These are phyloP conservation scores for Ceriops tagal DNA, from an alignment of 345 rosid genomes.

Conservation along the genomic window DNA sequence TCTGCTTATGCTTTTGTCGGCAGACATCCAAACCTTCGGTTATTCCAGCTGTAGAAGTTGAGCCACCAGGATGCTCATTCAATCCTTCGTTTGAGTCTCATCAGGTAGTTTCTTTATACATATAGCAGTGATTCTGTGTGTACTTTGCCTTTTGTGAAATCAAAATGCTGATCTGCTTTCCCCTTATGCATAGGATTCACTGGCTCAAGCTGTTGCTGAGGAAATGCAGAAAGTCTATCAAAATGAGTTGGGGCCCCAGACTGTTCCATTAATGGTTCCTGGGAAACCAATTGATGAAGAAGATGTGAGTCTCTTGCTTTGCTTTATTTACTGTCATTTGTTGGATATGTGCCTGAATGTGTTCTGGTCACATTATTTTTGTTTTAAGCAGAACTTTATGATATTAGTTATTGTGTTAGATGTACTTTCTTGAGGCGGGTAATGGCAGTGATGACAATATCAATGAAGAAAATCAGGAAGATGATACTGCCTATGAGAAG, in stretches of 20 bases:
- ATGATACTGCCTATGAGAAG: conserved; percentile 38
- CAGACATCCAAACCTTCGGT: conserved; percentile 51
- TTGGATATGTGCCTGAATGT: background rate
- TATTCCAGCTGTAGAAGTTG: conserved; percentile 94
- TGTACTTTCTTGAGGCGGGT: conserved; percentile 75
- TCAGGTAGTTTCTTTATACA: conserved; percentile 42
- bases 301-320: conserved; percentile 43
- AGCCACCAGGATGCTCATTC: conserved; percentile 86
- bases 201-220: conserved; percentile 93
- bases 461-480: conserved; percentile 27
- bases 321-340: background rate
- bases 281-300: conserved; percentile 62
- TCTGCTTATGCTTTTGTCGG: background rate
- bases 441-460: conserved; percentile 48
- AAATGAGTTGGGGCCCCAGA: conserved; percentile 82
- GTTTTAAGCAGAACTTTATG: conserved; percentile 2
- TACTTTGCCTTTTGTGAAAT: background rate
- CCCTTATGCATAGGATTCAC: conserved; percentile 52
- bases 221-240: conserved; percentile 87
- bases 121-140: background rate
- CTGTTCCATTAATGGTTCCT: conserved; percentile 74
- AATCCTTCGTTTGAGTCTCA: conserved; percentile 82
- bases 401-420: conserved; percentile 36
- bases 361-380: background rate
- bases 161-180: background rate